These are phyloP conservation scores for Kregervanrija delftensis DNA, from an alignment of 805 yeast genomes.

Conservation along the genomic window DNA sequence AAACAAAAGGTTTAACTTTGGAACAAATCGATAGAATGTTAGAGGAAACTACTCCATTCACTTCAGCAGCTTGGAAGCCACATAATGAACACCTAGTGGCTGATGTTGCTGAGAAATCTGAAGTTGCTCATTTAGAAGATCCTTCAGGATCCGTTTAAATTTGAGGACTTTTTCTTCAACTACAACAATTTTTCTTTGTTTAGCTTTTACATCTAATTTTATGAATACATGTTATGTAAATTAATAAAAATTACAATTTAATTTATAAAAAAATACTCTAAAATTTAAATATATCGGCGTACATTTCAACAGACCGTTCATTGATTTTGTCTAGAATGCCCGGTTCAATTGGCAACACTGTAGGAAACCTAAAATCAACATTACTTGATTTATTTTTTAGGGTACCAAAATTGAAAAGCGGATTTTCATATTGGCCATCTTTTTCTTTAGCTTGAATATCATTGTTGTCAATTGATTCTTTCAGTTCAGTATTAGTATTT, in stretches of 20 bases:
- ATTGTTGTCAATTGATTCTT: not conserved
- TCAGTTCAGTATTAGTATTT: not conserved
- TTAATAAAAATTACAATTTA: not conserved
- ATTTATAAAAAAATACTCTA: not conserved
- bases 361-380: not conserved
- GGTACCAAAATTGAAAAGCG: not conserved
- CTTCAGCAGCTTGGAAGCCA: conserved; percentile 29
- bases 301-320: conserved; percentile 1
- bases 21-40: conserved; percentile 64
- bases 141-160: not conserved
- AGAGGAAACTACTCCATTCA: conserved; percentile 29
- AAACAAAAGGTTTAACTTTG: conserved; percentile 73
- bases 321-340: conserved; percentile 1
- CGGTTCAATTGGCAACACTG: not conserved
- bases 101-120: not conserved
- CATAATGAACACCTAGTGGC: conserved; percentile 7
- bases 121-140: conserved; percentile 1
- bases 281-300: conserved; percentile 1
- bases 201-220: not conserved
- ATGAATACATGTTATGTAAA: not conserved
- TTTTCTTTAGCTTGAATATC: not conserved
- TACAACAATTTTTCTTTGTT: not conserved
- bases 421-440: not conserved
- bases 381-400: no score
- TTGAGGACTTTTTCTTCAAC: not conserved